phyloP scores from a whole-genome alignment of 441 rosid genomes.

The Metrosideros polymorpha region DNA sequence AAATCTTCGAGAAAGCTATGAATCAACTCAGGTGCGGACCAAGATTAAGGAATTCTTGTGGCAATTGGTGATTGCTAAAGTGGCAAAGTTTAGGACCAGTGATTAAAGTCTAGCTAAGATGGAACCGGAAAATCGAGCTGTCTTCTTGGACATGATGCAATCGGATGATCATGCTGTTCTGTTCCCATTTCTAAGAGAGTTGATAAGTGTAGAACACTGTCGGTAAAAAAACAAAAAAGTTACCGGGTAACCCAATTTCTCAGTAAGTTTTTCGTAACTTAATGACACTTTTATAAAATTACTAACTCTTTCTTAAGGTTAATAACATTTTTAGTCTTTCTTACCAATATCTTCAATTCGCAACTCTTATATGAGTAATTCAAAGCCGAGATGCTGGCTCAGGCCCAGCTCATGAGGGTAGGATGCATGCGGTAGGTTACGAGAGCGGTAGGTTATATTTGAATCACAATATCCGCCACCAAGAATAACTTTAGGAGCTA shows the following conservation, averaged over 20 bases:
- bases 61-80: background rate
- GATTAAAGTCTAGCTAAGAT: background rate
- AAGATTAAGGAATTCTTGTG: background rate
- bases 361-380: background rate
- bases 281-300: background rate
- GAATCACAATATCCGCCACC: no score
- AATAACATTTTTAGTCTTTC: background rate
- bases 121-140: background rate
- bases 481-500: no score
- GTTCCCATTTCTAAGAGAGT: background rate
- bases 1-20: background rate
- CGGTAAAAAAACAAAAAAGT: background rate
- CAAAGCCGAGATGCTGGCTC: background rate
- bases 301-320: no score
- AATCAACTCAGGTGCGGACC: background rate
- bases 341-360: background rate
- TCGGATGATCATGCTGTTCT: background rate
- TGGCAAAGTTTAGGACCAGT: background rate
- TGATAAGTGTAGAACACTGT: background rate
- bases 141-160: background rate
- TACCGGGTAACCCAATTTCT: background rate
- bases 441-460: no score
- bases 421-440: background rate
- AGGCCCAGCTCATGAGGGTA: background rate
- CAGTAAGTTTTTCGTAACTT: background rate